Evolutionary conservation across 768 basidiomycete genomes (phyloP).

Genomic region (Leccinum subgranulosum): DNA sequence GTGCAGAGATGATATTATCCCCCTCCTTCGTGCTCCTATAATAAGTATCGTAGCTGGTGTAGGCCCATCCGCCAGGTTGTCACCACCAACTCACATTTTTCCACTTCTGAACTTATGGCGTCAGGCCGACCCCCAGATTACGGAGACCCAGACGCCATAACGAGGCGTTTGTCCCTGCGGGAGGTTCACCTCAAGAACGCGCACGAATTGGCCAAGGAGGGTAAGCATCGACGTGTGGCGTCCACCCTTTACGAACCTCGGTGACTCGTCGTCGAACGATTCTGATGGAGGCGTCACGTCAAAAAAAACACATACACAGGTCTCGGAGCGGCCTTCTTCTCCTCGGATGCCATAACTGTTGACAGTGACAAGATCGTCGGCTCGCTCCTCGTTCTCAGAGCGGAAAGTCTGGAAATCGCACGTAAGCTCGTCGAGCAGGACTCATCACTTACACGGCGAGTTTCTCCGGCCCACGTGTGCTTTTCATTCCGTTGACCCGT

Average conservation of each 20-base stretch:
- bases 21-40: background rate
- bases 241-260: background rate
- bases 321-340: conserved; percentile 52
- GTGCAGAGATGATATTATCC: background rate
- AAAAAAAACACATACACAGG: conserved; percentile 31
- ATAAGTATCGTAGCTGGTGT: background rate
- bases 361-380: conserved; percentile 56
- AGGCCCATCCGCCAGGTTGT: background rate
- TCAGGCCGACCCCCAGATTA: conserved; percentile 45
- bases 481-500: background rate
- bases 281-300: conserved; percentile 8
- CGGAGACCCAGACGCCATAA: conserved; percentile 50
- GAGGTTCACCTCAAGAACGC: conserved; percentile 46
- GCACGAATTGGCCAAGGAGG: conserved; percentile 35
- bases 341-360: conserved; percentile 49
- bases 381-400: conserved; percentile 52
- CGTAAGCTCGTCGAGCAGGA: conserved; percentile 23
- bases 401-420: conserved; percentile 47
- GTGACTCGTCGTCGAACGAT: background rate
- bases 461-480: background rate
- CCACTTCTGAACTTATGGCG: conserved; percentile 13
- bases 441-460: conserved; percentile 16
- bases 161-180: conserved; percentile 52
- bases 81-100: background rate
- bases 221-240: conserved; percentile 27